These are phyloP conservation scores for Stephania yunnanensis DNA, from an alignment of 164 flowering plant species.

Conservation along the genomic window DNA sequence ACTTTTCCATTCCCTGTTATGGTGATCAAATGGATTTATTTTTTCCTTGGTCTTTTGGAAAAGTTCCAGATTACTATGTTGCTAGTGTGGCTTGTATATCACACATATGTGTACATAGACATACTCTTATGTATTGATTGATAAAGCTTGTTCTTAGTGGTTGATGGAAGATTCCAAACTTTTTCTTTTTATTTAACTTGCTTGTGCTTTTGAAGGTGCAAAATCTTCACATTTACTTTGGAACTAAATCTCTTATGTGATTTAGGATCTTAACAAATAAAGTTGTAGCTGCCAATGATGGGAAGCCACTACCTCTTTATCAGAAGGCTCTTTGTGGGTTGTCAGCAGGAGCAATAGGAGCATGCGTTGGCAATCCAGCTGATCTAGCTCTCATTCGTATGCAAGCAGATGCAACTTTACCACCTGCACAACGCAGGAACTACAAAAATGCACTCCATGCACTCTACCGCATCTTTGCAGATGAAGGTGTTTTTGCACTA, in stretches of 20 bases:
- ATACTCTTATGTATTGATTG: not conserved
- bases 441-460: constrained; percentile 90
- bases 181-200: not conserved
- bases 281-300: constrained; percentile 89
- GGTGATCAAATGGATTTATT: not conserved
- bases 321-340: constrained; percentile 94
- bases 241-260: not conserved
- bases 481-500: constrained; percentile 85
- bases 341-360: constrained; percentile 94
- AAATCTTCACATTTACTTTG: not conserved
- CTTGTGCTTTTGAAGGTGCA: not conserved
- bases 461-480: constrained; percentile 60
- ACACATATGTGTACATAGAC: too few species aligned
- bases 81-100: not conserved
- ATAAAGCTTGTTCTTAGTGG: not conserved
- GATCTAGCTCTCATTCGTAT: constrained; percentile 92
- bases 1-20: not conserved
- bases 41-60: not conserved
- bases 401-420: constrained; percentile 96
- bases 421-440: constrained; percentile 71
- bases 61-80: not conserved
- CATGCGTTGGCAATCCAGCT: constrained; percentile 83
- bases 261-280: constrained; percentile 75
- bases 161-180: not conserved
- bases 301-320: constrained; percentile 86